Evolutionary conservation across 495 filamentous ascomycete species (phyloP).

Genomic region (Cercophora sp.): DNA sequence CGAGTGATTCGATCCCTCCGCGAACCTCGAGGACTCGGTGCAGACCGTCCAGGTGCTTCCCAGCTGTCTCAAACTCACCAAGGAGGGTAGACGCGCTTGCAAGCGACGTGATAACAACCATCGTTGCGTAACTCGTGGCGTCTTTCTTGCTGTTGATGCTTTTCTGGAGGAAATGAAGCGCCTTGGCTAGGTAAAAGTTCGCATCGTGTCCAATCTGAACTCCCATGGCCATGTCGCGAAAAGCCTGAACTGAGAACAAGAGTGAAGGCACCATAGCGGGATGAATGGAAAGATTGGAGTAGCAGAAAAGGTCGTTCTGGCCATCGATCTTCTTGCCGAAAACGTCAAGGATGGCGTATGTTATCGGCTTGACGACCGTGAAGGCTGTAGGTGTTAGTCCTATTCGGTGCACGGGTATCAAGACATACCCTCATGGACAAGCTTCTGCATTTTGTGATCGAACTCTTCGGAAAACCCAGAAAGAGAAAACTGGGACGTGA

Average conservation of each 20-base stretch:
- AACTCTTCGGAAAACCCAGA: not conserved
- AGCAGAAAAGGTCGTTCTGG: conserved; percentile 10
- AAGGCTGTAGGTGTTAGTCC: not conserved
- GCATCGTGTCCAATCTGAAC: not conserved
- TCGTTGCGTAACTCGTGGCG: conserved; percentile 6
- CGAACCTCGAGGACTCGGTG: conserved; percentile 6
- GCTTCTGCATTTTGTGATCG: not conserved
- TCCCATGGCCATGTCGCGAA: conserved; percentile 1
- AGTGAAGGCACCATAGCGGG: conserved; percentile 15
- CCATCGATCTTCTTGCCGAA: not conserved
- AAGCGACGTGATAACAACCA: conserved; percentile 8
- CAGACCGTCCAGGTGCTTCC: conserved; percentile 17
- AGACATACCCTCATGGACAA: not conserved
- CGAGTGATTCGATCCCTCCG: not conserved
- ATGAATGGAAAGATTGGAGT: conserved; percentile 8
- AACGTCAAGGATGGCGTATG: conserved; percentile 1
- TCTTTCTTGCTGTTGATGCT: conserved; percentile 2
- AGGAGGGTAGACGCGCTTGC: conserved; percentile 9
- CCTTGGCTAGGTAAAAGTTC: conserved; percentile 5
- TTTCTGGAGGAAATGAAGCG: not conserved
- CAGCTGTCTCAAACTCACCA: conserved; percentile 9
- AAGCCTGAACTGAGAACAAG: conserved; percentile 13
- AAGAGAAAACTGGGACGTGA: not conserved
- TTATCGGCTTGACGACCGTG: conserved; percentile 13
- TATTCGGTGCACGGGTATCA: not conserved